Evolutionary conservation across 805 yeast species (phyloP).

Genomic region (Saccharomycopsis fodiens): DNA sequence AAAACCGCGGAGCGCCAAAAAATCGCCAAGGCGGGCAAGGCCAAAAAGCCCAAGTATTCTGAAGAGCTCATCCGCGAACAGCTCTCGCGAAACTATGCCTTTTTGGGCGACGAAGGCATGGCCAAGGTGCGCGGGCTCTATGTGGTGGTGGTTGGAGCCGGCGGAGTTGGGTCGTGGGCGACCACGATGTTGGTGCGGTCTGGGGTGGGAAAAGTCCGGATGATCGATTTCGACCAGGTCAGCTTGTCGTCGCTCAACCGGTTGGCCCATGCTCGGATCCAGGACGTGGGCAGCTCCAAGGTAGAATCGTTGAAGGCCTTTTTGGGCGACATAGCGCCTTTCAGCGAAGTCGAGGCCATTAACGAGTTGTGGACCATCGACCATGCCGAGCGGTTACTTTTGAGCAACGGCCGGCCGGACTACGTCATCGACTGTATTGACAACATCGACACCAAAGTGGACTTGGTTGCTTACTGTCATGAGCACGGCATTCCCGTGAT

Average conservation of each 20-base stretch:
- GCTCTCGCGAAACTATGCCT: constrained; percentile 88
- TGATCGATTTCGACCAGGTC: constrained; percentile 95
- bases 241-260: constrained; percentile 85
- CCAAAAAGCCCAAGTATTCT: constrained; percentile 28
- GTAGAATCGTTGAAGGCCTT: constrained; percentile 73
- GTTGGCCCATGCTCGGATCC: constrained; percentile 87
- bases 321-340: constrained; percentile 76
- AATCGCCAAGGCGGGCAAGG: too few relatives aligned
- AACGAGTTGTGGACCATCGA: constrained; percentile 72
- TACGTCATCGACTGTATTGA: constrained; percentile 93
- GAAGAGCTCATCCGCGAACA: constrained; percentile 84
- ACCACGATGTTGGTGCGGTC: constrained; percentile 86
- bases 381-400: constrained; percentile 53
- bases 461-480: constrained; percentile 68
- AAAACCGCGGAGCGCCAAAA: neutral
- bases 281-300: constrained; percentile 89
- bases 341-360: constrained; percentile 75
- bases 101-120: constrained; percentile 83
- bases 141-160: constrained; percentile 83
- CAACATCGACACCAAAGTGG: constrained; percentile 95
- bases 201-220: constrained; percentile 71
- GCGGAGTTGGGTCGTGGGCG: constrained; percentile 98
- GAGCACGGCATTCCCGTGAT: constrained; percentile 57
- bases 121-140: constrained; percentile 61
- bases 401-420: constrained; percentile 45